Evolutionary conservation across 2,329 filamentous ascomycete species (phyloP), one percentile per base, ranked within the genome.

Genomic region (Diaporthe humulicola): DNA sequence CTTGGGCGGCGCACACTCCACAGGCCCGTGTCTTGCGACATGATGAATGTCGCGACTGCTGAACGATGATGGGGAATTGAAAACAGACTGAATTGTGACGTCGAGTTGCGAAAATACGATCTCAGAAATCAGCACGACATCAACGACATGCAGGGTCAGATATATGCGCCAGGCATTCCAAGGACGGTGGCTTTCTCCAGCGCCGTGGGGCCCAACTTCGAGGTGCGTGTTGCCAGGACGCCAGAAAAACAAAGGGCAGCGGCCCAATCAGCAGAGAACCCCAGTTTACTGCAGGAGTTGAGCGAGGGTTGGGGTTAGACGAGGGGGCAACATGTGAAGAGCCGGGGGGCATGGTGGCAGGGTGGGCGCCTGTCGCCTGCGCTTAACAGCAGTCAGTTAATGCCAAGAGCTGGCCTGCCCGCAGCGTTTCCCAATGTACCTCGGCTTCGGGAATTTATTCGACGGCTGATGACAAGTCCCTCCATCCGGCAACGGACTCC

Each of bases 1-100:
- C 96, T 92, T 79, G 94, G 94, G 81, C 96, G 93, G 85, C 95
- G 95, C 83, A 97, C 95, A 82, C 95, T 98, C 90, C 96, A 98
- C 82, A 97, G 88, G 81, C 94, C 94, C 76, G 92, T 91, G 81
- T 97, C 95, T 86, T 97, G 94, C 86, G 95, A 95, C 95, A 97
- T 97, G 81, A 76, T 88, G 83, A 74, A 45, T 73, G 66, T 58
- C 45, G 42, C 67, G 73, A 71, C 38, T 57, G 25, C 38, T 61
- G 33, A 25, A 67, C 30, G 61, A 54, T 14, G 25, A 45, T 15
- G 52, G 19, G 33, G 28, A 7, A 48, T 50, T 64, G 36, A 52
- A 61, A 40, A 28, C 5, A 58, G 12, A 17, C 17, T 56, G 48
- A 50, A 28, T 28, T 36, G 36, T 66, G 50, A 30, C 30, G 66